Evolutionary conservation across 768 basidiomycete species (phyloP).

Genomic region (Phylloporus arenicola): DNA sequence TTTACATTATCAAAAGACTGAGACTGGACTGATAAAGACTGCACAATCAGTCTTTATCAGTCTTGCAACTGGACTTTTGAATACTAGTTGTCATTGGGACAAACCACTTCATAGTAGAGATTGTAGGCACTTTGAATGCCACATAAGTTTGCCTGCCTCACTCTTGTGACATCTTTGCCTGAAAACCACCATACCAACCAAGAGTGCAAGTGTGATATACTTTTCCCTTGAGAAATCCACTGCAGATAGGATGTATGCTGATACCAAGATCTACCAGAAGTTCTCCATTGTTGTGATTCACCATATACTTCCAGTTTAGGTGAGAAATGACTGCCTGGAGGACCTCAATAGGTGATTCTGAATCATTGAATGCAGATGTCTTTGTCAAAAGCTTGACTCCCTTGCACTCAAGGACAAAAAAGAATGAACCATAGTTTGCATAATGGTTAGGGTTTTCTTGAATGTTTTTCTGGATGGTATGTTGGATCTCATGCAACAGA

Average conservation of each 20-base stretch:
- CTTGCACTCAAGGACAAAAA: too few species aligned
- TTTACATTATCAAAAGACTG: too few species aligned
- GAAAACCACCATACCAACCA: constrained; percentile 3
- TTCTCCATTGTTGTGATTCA: constrained; percentile 3
- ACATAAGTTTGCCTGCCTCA: constrained; percentile 1
- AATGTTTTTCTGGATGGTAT: too few species aligned
- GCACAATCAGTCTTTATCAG: constrained; percentile 2
- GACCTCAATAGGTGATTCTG: too few species aligned
- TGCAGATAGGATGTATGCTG: neutral
- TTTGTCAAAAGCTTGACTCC: too few species aligned
- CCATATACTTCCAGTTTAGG: too few species aligned
- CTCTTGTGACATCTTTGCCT: too few species aligned
- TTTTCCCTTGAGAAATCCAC: constrained; percentile 2
- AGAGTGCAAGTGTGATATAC: constrained; percentile 7
- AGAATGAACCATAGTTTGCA: too few species aligned
- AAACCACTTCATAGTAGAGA: constrained; percentile 9
- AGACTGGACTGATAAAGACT: too few species aligned
- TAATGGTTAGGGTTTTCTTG: too few species aligned
- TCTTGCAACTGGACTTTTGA: neutral
- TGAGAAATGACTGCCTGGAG: neutral
- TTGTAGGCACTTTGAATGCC: constrained; percentile 13
- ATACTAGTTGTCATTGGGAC: constrained; percentile 1
- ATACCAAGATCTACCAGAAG: constrained; percentile 4
- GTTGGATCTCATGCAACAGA: too few species aligned
- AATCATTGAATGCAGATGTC: too few species aligned